Base-by-base conservation (phyloP, 805 yeast species). In the Ogataea paraovalis region DNA sequence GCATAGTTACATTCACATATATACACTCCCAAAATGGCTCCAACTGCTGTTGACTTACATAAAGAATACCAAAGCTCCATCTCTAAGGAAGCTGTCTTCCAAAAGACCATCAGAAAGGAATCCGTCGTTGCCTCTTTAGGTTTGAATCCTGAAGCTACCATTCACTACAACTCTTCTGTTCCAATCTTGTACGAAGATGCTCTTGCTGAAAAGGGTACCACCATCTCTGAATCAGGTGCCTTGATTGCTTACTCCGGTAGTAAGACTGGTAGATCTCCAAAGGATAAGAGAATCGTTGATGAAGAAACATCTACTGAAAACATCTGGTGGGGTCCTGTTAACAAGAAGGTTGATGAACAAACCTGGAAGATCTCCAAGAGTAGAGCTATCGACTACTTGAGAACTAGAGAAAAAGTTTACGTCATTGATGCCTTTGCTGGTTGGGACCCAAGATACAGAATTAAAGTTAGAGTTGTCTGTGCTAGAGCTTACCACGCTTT, bases 301-400 rank as follows among this genome's bases (percentile, higher is more conserved):
- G 98, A 94, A 75, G 85, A 80, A 59, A 78, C 94, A 44, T 89
- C 97, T 36, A 71, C 78, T 51, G 78, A 87, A 49, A 75, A 91
- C 64, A 82, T 92, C 60, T 92, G 99, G 99, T 92, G 99, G 99
- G 99, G 99, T 22, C 98, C 98, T 2, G 99, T 92, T 58, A 92
- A 92, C 76, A 89, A 87, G 73, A 87, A 92, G 72, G 91, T 92
- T 59, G 85, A 88, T 51, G 96, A 89, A 71, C 83, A 84, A 67
- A 90, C 97, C 20, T 92, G 98, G 98, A 80, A 82, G 61, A 90
- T 92, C 61, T 87, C 95, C 68, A 85, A 96, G 69, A 92, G 92
- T 60, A 87, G 99, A 73, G 98, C 99, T 44, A 80, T 91, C 57
- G 99, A 92, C 72, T 92, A 91, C 75, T 79, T 92, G 69, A 87